A percentile compares a stretch with the other conserved stretches of the same genome.
Conservation (phyloP, 1,284 basidiomycete genomes). For the Apiotrichum domesticum region DNA sequence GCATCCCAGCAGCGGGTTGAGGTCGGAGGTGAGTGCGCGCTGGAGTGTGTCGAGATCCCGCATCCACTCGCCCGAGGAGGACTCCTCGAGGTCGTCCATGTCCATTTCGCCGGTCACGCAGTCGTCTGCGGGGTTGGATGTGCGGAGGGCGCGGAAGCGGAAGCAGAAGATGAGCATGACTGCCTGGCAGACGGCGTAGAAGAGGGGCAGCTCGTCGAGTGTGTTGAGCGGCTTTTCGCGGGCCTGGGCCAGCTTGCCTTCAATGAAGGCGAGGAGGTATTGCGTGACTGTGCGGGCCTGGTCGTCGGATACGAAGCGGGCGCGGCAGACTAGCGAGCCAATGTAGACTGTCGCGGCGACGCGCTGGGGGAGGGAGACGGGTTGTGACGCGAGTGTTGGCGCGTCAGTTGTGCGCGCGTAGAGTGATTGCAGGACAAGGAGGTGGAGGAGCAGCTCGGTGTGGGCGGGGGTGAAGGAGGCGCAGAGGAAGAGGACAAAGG, state of each 20-base stretch:
- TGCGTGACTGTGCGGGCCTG: constrained; percentile 70
- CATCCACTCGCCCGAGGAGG: constrained; percentile 67
- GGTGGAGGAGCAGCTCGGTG: constrained; percentile 86
- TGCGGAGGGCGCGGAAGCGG: constrained; percentile 62
- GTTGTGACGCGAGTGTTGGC: constrained; percentile 22
- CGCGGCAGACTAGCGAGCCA: constrained; percentile 86
- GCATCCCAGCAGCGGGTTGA: constrained; percentile 90
- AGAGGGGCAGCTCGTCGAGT: constrained; percentile 53
- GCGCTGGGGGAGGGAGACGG: constrained; percentile 49
- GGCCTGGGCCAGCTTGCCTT: constrained; percentile 66
- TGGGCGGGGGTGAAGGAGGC: constrained; percentile 83
- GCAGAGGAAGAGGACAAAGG: constrained; percentile 95
- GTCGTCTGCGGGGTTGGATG: constrained; percentile 5
- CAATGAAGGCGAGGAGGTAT: constrained; percentile 78
- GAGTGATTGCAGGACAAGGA: constrained; percentile 81
- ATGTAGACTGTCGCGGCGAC: constrained; percentile 88
- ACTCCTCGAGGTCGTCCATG: constrained; percentile 49
- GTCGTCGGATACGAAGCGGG: constrained; percentile 72
- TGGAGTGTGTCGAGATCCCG: constrained; percentile 71
- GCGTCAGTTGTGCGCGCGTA: constrained; percentile 63
- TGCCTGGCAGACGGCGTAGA: constrained; percentile 90
- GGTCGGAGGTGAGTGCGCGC: constrained; percentile 68
- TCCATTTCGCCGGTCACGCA: constrained; percentile 54
- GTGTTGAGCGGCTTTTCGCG: constrained; percentile 53
- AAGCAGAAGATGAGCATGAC: constrained; percentile 98